Conservation (phyloP, 805 yeast genomes). For the Pichia pseudocactophila region DNA sequence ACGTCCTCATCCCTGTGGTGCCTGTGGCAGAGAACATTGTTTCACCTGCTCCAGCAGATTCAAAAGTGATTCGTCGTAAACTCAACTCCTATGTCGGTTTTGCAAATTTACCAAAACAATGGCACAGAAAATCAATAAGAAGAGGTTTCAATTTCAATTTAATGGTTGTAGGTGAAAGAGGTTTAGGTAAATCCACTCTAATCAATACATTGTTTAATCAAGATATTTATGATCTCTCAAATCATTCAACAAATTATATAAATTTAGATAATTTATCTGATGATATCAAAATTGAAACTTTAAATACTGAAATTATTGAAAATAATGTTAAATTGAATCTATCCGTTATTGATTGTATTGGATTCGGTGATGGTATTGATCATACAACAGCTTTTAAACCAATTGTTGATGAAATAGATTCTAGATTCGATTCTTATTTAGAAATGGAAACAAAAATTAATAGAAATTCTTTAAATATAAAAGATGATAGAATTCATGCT, state of each 20-base stretch:
- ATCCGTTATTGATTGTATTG: constrained; percentile 83
- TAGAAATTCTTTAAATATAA: constrained; percentile 46
- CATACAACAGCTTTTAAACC: constrained; percentile 81
- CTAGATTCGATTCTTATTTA: constrained; percentile 78
- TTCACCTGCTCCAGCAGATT: background rate
- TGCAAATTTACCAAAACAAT: constrained; percentile 95
- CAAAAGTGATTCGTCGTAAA: constrained; percentile 69
- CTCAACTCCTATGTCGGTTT: constrained; percentile 92
- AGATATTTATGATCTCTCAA: constrained; percentile 38
- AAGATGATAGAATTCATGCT: constrained; percentile 87
- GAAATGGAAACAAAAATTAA: constrained; percentile 82
- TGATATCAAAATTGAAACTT: constrained; percentile 50
- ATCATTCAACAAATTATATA: constrained; percentile 9
- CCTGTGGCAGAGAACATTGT: background rate
- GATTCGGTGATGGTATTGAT: constrained; percentile 86
- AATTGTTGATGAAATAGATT: constrained; percentile 79
- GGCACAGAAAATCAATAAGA: constrained; percentile 91
- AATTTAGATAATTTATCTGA: constrained; percentile 31
- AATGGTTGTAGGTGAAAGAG: constrained; percentile 85
- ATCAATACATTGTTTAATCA: constrained; percentile 82
- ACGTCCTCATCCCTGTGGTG: background rate
- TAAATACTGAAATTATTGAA: constrained; percentile 74
- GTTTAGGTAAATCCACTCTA: constrained; percentile 88
- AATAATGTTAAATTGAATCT: constrained; percentile 83
- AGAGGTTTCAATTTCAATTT: constrained; percentile 85